These are phyloP conservation scores for Aureobasidium namibiae DNA, from an alignment of 2,329 filamentous ascomycete species.

Conservation along the genomic window DNA sequence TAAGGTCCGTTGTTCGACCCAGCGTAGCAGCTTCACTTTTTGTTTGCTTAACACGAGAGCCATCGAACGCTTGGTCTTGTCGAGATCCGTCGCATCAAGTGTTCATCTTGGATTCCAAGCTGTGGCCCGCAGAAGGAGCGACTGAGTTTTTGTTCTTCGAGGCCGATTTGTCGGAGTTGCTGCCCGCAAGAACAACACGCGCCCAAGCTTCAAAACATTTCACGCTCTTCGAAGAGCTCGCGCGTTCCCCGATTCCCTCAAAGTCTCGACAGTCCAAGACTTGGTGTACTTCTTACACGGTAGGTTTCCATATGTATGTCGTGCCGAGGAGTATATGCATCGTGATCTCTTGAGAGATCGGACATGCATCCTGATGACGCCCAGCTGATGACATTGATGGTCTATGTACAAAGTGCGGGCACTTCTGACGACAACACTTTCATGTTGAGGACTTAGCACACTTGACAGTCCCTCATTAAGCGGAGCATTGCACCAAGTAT, in stretches of 20 bases:
- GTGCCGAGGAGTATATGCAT: neutral
- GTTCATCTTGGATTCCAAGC: neutral
- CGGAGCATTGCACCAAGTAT: neutral
- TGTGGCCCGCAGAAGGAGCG: neutral
- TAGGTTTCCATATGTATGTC: neutral
- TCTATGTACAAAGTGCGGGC: neutral
- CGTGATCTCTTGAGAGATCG: neutral
- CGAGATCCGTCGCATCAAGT: too few species aligned
- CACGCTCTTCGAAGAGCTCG: neutral
- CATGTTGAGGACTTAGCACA: neutral
- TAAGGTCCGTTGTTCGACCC: conserved; percentile 14
- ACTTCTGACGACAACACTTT: conserved; percentile 6
- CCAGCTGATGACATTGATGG: conserved; percentile 8
- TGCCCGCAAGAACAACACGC: neutral
- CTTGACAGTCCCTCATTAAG: neutral
- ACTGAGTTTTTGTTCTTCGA: neutral
- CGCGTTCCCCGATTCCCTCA: neutral
- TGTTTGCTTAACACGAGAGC: neutral
- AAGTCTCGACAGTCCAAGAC: neutral
- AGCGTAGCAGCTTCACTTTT: conserved; percentile 12
- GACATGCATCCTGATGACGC: neutral
- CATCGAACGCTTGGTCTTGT: too few species aligned
- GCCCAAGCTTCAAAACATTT: neutral
- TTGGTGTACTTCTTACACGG: neutral
- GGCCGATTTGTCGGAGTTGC: neutral